Percentiles rank a stretch among this genome's conserved stretches.
These are phyloP conservation scores for Candida endomychidarum DNA, from an alignment of 805 yeast genomes.

Conservation along the genomic window DNA sequence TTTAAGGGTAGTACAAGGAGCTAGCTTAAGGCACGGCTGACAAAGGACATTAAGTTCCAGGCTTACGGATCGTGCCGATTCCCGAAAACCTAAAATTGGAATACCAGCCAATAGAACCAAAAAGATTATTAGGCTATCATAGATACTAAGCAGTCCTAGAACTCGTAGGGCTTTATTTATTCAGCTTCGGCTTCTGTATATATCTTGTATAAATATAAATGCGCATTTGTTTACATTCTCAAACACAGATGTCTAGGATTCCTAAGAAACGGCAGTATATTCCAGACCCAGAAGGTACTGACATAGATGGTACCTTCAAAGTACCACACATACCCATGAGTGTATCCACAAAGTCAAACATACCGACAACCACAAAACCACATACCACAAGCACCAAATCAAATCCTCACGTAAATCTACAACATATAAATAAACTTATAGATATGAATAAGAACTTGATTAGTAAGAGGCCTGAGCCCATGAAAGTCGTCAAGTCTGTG, in stretches of 20 bases:
- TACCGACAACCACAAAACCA: background rate
- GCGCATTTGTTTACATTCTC: constrained; percentile 15
- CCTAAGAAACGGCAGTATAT: constrained; percentile 10
- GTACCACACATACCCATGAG: background rate
- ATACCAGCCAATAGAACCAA: too few species aligned
- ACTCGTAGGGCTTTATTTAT: background rate
- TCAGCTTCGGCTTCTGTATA: background rate
- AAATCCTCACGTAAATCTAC: constrained; percentile 13
- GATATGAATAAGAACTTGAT: constrained; percentile 12
- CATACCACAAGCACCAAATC: too few species aligned
- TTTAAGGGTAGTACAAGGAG: too few species aligned
- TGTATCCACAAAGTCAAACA: background rate
- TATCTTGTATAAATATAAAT: constrained; percentile 5
- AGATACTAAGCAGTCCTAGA: background rate
- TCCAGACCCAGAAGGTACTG: background rate
- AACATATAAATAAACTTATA: constrained; percentile 19
- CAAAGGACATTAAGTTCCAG: too few species aligned
- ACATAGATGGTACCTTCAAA: background rate
- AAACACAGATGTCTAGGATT: constrained; percentile 7
- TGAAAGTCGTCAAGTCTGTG: background rate
- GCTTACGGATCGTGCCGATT: too few species aligned
- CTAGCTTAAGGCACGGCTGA: too few species aligned
- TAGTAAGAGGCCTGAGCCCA: constrained; percentile 1
- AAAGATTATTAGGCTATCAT: too few species aligned
- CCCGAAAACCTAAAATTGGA: too few species aligned